Evolutionary conservation across 2,329 filamentous ascomycete species (phyloP).

Genomic region (Hymenoscyphus linearis): DNA sequence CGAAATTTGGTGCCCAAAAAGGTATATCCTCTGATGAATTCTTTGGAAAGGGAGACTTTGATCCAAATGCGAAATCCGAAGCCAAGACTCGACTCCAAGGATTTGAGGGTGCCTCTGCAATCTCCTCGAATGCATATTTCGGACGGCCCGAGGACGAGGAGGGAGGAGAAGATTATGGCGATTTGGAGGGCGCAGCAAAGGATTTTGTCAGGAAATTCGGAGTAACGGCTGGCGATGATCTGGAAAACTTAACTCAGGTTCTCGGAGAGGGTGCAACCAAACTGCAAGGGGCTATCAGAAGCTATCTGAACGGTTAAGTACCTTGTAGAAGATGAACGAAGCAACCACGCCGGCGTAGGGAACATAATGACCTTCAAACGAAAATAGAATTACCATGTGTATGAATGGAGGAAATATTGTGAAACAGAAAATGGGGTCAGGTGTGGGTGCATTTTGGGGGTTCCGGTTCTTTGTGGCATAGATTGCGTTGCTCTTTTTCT

Average conservation of each 20-base stretch:
- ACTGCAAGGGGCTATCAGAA: slow-evolving; percentile 70
- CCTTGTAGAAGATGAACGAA: not conserved
- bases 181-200: slow-evolving; percentile 88
- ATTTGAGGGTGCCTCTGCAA: slow-evolving; percentile 87
- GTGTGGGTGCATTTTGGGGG: not conserved
- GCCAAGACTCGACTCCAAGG: slow-evolving; percentile 83
- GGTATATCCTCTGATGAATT: slow-evolving; percentile 97
- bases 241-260: slow-evolving; percentile 81
- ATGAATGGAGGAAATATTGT: not conserved
- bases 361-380: not conserved
- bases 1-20: slow-evolving; percentile 89
- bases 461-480: slow-evolving; percentile 3
- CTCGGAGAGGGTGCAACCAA: slow-evolving; percentile 80
- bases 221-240: slow-evolving; percentile 89
- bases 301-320: slow-evolving; percentile 54
- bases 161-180: slow-evolving; percentile 73
- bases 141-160: slow-evolving; percentile 82
- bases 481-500: slow-evolving; percentile 3
- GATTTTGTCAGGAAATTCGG: slow-evolving; percentile 95
- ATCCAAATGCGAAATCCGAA: slow-evolving; percentile 74
- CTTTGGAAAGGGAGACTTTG: slow-evolving; percentile 86
- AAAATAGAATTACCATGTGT: not conserved
- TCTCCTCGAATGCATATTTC: slow-evolving; percentile 97
- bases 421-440: not conserved
- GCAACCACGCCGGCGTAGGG: slow-evolving; percentile 1